These are phyloP conservation scores for Aspergillus mulundensis DNA, from an alignment of 495 filamentous ascomycete species.

Conservation along the genomic window DNA sequence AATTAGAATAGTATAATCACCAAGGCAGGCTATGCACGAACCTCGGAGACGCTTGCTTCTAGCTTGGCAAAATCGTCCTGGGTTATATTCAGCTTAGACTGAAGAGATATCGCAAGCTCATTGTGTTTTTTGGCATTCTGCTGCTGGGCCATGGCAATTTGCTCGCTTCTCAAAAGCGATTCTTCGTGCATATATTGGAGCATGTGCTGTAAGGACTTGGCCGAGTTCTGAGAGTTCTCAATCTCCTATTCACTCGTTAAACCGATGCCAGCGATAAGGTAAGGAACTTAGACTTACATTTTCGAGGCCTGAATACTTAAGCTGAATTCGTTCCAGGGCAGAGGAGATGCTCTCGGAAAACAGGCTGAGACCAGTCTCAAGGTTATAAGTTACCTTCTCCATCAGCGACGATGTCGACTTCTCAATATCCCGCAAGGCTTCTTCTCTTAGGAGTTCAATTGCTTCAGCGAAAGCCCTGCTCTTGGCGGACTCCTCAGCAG, in stretches of 20 bases:
- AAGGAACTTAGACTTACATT: constrained; percentile 22
- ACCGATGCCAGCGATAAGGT: neutral
- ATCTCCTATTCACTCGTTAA: constrained; percentile 32
- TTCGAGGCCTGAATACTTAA: constrained; percentile 24
- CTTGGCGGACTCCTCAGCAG: constrained; percentile 26
- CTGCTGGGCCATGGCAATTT: constrained; percentile 23
- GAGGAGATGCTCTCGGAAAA: constrained; percentile 21
- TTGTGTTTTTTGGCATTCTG: constrained; percentile 23
- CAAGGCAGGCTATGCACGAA: constrained; percentile 6
- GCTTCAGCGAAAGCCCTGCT: constrained; percentile 36
- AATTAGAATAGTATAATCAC: constrained; percentile 12
- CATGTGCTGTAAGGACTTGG: constrained; percentile 24
- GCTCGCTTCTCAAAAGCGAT: constrained; percentile 22
- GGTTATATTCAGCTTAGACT: constrained; percentile 22
- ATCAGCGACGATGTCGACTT: constrained; percentile 29
- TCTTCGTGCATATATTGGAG: constrained; percentile 35
- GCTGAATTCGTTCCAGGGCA: constrained; percentile 22
- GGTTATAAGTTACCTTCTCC: constrained; percentile 21
- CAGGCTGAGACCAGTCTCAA: constrained; percentile 26
- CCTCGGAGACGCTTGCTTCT: constrained; percentile 32
- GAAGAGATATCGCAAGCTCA: constrained; percentile 30
- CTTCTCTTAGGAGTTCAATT: constrained; percentile 29
- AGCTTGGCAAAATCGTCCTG: constrained; percentile 26
- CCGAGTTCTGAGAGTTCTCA: constrained; percentile 27
- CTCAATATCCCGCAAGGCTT: constrained; percentile 34